These are phyloP conservation scores for Calamus simplicifolius DNA, from an alignment of 176 grass and related monocot species.

Conservation along the genomic window DNA sequence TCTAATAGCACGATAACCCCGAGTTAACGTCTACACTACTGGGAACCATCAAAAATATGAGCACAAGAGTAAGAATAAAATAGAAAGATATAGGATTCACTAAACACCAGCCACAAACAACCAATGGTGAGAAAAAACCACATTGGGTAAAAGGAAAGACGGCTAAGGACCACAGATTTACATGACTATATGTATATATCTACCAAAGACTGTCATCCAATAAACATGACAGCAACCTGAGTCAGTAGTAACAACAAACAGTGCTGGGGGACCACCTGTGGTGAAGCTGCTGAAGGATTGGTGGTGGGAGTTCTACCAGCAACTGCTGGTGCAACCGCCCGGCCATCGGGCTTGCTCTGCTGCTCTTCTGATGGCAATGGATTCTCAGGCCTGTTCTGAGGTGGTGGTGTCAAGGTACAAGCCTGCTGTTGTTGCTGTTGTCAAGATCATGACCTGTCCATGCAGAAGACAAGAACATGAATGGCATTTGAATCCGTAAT, in stretches of 20 bases:
- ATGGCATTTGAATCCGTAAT: too few species aligned
- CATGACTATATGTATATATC: constrained; percentile 51
- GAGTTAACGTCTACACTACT: too few species aligned
- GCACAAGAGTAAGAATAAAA: too few species aligned
- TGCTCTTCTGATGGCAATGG: constrained; percentile 85
- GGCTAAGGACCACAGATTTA: constrained; percentile 38
- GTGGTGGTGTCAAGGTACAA: constrained; percentile 45
- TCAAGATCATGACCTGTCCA: constrained; percentile 52
- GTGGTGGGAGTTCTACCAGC: constrained; percentile 41
- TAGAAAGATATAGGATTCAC: too few species aligned
- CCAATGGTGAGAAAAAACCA: constrained; percentile 6
- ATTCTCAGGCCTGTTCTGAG: constrained; percentile 52
- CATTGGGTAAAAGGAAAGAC: constrained; percentile 14
- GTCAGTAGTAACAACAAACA: constrained; percentile 44
- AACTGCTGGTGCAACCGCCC: constrained; percentile 39
- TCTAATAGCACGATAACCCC: too few species aligned
- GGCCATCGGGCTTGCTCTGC: constrained; percentile 46
- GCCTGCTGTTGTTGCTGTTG: constrained; percentile 84
- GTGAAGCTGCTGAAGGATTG: constrained; percentile 19
- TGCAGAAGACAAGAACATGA: too few species aligned
- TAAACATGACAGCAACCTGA: constrained; percentile 48
- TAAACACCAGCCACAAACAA: too few species aligned
- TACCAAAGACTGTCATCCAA: constrained; percentile 25
- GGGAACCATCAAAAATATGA: too few species aligned
- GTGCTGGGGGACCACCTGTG: constrained; percentile 8